Evolutionary conservation across 345 rosid genomes (phyloP), one percentile per base, ranked within the genome.

Genomic region (Mangifera indica): DNA sequence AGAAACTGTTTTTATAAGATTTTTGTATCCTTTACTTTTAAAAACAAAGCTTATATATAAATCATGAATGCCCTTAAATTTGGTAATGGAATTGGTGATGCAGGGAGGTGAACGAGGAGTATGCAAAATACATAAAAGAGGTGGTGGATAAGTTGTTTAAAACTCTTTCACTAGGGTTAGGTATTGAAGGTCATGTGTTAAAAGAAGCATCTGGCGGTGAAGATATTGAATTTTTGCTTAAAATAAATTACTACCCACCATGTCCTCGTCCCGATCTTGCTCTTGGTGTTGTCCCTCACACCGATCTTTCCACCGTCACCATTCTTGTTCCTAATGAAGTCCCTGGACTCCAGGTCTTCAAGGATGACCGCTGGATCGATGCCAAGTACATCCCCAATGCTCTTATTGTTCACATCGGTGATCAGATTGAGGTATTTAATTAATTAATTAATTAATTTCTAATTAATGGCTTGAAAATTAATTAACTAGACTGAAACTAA

Each of bases 201-300:
- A 84, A 74, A 71, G 84, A 81, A 60, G 93, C 85, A 3, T 65
- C 76, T 0, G 98, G 99, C 0, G 98, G 97, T 0, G 96, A 88
- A 0, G 74, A 78, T 58, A 45, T 84, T 2, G 87, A 84, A 52
- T 95, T 87, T 73, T 57, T 92, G 84, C 73, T 92, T 74, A 92
- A 95, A 77, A 95, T 95, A 1, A 92, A 92, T 60, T 95, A 87
- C 25, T 94, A 90, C 60, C 97, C 98, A 7, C 96, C 97, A 2
- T 94, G 98, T n/a, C 98, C 98, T 15, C 83, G 96, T 1, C 98
- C 98, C 0, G 98, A 94, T 76, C 84, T 92, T 10, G 73, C 91
- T 0, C 88, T 92, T 12, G 98, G 98, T 0, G 98, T 95, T 44
- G 83, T 72, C 58, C 81, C 99, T 1, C 99, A 92, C 59, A 88